Conservation (phyloP, 106 monocot genomes). For the Vanilla planifolia region DNA sequence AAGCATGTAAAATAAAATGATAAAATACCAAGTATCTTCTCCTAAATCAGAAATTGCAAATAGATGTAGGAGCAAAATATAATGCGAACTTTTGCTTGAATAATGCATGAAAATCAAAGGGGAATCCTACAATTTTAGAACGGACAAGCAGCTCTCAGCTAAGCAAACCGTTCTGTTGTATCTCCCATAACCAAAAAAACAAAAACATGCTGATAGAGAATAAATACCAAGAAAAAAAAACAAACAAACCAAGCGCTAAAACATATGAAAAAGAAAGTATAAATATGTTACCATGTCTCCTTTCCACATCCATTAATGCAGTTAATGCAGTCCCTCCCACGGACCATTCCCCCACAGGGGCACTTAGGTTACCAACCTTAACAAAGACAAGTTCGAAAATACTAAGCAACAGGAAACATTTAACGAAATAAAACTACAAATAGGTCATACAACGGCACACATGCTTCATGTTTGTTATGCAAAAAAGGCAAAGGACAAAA, state of each 20-base stretch:
- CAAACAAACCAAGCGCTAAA: not conserved
- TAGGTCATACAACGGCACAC: no score
- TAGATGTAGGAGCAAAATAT: no score
- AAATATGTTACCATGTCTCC: slow-evolving; percentile 65
- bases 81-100: no score
- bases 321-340: slow-evolving; percentile 96
- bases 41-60: no score
- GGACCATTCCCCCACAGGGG: slow-evolving; percentile 94
- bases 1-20: no score
- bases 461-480: no score
- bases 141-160: not conserved
- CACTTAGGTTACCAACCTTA: slow-evolving; percentile 86
- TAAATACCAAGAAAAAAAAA: not conserved
- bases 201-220: not conserved
- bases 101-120: no score
- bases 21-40: no score
- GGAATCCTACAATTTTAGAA: not conserved
- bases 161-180: not conserved
- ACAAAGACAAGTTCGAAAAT: not conserved
- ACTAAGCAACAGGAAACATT: not conserved
- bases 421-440: no score
- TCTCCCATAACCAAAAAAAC: not conserved
- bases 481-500: no score
- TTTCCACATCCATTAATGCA: slow-evolving; percentile 95
- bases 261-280: not conserved